phyloP scores from a whole-genome alignment of 148 eudicot genomes.

The Pharnaceum exiguum region DNA sequence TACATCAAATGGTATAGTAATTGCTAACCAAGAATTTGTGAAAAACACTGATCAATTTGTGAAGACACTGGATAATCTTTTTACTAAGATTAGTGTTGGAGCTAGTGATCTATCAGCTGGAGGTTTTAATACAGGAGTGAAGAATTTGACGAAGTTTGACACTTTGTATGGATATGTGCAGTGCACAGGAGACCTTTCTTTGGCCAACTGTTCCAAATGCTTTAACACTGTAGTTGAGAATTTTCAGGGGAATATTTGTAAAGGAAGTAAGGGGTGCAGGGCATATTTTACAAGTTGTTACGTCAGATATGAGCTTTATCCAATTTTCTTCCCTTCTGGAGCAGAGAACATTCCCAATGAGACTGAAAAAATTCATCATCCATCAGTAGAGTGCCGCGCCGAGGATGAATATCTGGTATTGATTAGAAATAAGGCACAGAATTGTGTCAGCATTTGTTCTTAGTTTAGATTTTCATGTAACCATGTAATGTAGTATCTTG shows the following conservation, averaged over 20 bases:
- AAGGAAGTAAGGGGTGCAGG: not conserved
- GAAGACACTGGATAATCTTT: slow-evolving; percentile 21
- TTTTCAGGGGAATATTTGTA: not conserved
- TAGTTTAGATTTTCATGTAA: no score
- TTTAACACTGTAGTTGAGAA: not conserved
- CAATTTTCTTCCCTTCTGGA: not conserved
- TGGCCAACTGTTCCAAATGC: not conserved
- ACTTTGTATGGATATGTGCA: not conserved
- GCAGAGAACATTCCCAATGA: not conserved
- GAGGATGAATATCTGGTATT: not conserved
- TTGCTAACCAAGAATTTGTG: slow-evolving; percentile 29
- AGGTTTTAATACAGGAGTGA: slow-evolving; percentile 36
- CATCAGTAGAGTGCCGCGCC: not conserved
- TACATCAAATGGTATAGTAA: slow-evolving; percentile 21
- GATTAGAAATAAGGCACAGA: not conserved
- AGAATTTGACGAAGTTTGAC: slow-evolving; percentile 15
- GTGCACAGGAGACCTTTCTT: not conserved
- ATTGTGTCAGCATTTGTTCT: not conserved
- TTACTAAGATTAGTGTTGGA: slow-evolving; percentile 19
- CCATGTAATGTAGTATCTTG: no score
- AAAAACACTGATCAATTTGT: slow-evolving; percentile 30
- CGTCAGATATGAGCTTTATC: not conserved
- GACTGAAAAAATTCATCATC: not conserved
- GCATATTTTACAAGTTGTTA: not conserved
- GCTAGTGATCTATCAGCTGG: slow-evolving; percentile 24